Percentiles rank a stretch among this genome's conserved stretches.
Evolutionary conservation across 192 early-diverging fungal genomes (phyloP).

Genomic region (Phycomyces blakesleeanus): DNA sequence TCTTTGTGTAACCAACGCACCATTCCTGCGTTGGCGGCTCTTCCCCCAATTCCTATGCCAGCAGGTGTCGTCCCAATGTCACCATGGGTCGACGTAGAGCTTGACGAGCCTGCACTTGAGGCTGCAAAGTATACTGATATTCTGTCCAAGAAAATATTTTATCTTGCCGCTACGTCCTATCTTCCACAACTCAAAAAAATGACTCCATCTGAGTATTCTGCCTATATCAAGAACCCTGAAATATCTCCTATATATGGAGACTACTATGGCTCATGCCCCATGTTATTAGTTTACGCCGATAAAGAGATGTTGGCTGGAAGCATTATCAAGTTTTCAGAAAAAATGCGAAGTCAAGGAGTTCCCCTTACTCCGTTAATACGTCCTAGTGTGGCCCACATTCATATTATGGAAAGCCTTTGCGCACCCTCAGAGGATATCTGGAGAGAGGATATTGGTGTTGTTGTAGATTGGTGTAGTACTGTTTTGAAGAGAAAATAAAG

Average conservation of each 20-base stretch:
- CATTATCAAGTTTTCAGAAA: constrained; percentile 3
- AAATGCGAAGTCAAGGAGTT: neutral
- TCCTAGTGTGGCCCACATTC: constrained; percentile 12
- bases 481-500: too few species aligned
- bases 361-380: constrained; percentile 2
- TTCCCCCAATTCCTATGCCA: constrained; percentile 2
- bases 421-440: constrained; percentile 3
- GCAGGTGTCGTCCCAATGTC: constrained; percentile 13
- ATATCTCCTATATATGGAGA: constrained; percentile 13
- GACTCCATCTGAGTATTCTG: neutral
- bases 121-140: neutral
- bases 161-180: neutral
- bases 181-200: neutral
- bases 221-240: neutral
- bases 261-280: constrained; percentile 8
- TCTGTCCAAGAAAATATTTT: neutral
- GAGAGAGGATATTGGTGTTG: constrained; percentile 3
- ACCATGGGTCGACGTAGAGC: constrained; percentile 16
- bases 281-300: constrained; percentile 12
- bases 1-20: neutral
- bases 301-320: constrained; percentile 11
- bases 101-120: neutral
- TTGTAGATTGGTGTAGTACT: constrained; percentile 12
- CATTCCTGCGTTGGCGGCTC: neutral
- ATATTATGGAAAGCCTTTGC: constrained; percentile 1